A percentile compares a stretch with the other conserved stretches of the same genome.
phyloP scores from a whole-genome alignment of 768 basidiomycete genomes.

The Russula emetica region DNA sequence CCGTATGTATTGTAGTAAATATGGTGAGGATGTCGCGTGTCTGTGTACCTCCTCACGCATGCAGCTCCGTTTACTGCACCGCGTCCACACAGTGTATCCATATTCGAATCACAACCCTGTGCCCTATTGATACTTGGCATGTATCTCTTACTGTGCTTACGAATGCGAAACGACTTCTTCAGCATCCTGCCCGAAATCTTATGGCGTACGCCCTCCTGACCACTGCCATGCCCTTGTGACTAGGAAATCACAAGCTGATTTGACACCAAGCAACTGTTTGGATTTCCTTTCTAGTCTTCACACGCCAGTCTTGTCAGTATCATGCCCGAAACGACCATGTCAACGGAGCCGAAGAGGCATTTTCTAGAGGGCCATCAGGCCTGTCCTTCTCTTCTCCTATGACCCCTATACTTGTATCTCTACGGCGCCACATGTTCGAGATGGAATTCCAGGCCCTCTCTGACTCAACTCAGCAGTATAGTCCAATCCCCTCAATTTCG shows the following conservation, averaged over 20 bases:
- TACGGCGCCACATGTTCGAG: constrained; percentile 14
- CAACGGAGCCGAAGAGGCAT: background rate
- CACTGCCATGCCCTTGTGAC: constrained; percentile 3
- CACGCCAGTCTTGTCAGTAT: background rate
- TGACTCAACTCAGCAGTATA: constrained; percentile 2
- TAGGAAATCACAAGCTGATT: background rate
- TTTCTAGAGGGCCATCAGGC: constrained; percentile 3
- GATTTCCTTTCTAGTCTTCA: background rate
- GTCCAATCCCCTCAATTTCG: background rate
- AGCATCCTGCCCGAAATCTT: background rate
- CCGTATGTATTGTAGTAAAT: constrained; percentile 6
- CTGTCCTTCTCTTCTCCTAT: background rate
- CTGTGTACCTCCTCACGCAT: background rate
- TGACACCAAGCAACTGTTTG: background rate
- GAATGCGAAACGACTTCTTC: background rate
- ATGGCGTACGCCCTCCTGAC: background rate
- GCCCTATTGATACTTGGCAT: background rate
- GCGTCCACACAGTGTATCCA: background rate
- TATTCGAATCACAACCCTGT: background rate
- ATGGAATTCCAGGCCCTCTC: constrained; percentile 28
- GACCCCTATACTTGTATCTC: background rate
- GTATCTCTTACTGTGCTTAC: background rate
- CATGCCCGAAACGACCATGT: background rate
- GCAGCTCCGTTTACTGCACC: too few relatives aligned
- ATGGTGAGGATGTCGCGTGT: background rate